A percentile compares a stretch with the other conserved stretches of the same genome.
Conservation (phyloP, 345 rosid species). For the Populus euphratica region DNA sequence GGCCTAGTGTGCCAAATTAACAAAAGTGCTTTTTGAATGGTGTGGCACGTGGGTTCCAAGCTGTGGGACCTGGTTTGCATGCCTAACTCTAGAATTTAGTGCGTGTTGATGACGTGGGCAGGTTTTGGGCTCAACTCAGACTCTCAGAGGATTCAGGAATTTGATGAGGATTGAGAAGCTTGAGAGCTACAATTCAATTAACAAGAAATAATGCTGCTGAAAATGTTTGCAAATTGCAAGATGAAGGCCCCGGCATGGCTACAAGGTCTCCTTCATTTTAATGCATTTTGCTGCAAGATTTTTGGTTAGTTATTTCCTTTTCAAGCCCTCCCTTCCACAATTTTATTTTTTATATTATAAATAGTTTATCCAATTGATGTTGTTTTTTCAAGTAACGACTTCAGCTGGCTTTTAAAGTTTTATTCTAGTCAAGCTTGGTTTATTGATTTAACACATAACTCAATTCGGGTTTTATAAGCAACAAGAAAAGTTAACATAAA, state of each 20-base stretch:
- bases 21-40: conserved; percentile 16
- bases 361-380: too few relatives aligned
- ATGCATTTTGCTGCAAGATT: neutral
- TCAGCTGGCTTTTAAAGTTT: too few relatives aligned
- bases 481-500: too few relatives aligned
- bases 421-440: too few relatives aligned
- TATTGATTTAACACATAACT: too few relatives aligned
- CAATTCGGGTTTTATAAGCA: too few relatives aligned
- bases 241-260: neutral
- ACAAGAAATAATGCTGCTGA: neutral
- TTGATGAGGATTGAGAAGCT: neutral
- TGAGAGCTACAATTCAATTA: neutral
- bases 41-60: conserved; percentile 33
- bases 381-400: too few relatives aligned
- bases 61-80: conserved; percentile 20
- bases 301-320: neutral
- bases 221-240: neutral
- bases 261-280: neutral
- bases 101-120: conserved; percentile 22
- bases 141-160: too few relatives aligned
- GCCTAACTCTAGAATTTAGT: conserved; percentile 25
- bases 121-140: neutral
- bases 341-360: too few relatives aligned
- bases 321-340: too few relatives aligned
- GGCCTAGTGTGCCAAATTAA: neutral